Percentiles rank a stretch among this genome's conserved stretches.
These are phyloP conservation scores for Kalmanozyma brasiliensis DNA, from an alignment of 1,284 basidiomycete species.

Conservation along the genomic window DNA sequence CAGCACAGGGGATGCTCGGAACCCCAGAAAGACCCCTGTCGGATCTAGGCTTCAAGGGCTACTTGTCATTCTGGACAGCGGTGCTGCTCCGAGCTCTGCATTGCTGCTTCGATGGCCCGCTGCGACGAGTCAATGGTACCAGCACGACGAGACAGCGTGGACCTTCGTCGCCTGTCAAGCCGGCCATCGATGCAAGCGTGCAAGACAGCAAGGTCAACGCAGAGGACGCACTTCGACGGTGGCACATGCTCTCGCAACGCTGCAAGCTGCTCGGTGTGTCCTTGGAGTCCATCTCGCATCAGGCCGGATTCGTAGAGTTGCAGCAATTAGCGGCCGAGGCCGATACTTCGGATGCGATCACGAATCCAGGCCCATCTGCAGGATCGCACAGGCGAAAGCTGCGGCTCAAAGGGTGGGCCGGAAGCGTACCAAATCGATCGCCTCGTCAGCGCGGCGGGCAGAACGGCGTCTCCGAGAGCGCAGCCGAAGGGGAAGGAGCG, in stretches of 20 bases:
- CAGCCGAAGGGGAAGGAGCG: not conserved
- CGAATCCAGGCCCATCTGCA: slow-evolving; percentile 6
- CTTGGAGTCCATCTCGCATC: slow-evolving; percentile 28
- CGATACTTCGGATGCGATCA: slow-evolving; percentile 15
- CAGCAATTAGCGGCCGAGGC: slow-evolving; percentile 20
- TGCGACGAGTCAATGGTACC: not conserved
- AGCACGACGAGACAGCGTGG: slow-evolving; percentile 4
- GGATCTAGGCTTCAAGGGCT: slow-evolving; percentile 88
- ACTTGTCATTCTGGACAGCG: slow-evolving; percentile 90
- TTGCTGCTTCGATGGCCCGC: slow-evolving; percentile 68
- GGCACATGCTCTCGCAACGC: slow-evolving; percentile 28
- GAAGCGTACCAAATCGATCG: slow-evolving; percentile 9
- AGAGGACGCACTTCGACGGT: slow-evolving; percentile 11
- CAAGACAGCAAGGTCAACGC: not conserved
- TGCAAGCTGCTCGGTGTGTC: slow-evolving; percentile 32
- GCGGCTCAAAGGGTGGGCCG: slow-evolving; percentile 39
- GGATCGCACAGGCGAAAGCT: slow-evolving; percentile 21
- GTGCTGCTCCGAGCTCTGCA: slow-evolving; percentile 84
- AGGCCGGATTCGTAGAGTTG: slow-evolving; percentile 26
- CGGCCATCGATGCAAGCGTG: not conserved
- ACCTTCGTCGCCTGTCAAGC: slow-evolving; percentile 11
- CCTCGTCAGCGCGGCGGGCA: not conserved
- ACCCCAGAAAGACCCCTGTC: slow-evolving; percentile 95
- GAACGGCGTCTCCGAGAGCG: no score
- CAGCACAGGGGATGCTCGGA: slow-evolving; percentile 79